These are phyloP conservation scores for Diospyros kaki DNA, from an alignment of 148 eudicot genomes.

Conservation along the genomic window DNA sequence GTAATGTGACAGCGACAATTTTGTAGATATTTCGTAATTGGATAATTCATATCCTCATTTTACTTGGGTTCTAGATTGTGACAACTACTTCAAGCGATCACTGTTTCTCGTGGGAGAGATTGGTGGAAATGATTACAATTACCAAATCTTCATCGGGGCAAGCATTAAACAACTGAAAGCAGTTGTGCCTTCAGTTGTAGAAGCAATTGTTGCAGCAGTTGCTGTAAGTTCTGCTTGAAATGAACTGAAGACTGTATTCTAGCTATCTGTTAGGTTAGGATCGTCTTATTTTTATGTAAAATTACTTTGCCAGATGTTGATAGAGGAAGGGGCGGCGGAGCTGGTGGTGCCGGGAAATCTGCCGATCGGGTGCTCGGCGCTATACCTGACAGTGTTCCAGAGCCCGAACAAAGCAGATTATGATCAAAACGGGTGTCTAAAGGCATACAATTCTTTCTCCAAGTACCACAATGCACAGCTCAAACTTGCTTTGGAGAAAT, in stretches of 20 bases:
- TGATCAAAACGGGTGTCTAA: constrained; percentile 35
- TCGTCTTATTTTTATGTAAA: background rate
- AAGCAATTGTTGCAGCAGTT: constrained; percentile 22
- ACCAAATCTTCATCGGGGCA: constrained; percentile 16
- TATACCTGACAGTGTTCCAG: constrained; percentile 16
- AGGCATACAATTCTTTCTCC: constrained; percentile 25
- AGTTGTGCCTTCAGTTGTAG: constrained; percentile 19
- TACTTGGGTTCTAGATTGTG: constrained; percentile 19
- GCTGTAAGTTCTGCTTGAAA: constrained; percentile 12
- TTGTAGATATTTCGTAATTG: no score
- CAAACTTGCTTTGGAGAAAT: constrained; percentile 9
- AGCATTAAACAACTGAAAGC: constrained; percentile 15
- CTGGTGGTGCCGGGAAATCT: constrained; percentile 34
- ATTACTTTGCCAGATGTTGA: constrained; percentile 24
- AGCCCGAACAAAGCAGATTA: constrained; percentile 18
- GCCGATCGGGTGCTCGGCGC: constrained; percentile 37
- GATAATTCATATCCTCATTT: no score
- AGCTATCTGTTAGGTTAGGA: no score
- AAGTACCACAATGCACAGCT: constrained; percentile 31
- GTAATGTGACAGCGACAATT: no score
- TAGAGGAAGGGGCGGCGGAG: constrained; percentile 33
- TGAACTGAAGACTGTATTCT: no score
- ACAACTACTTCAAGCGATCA: constrained; percentile 11
- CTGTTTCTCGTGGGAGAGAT: constrained; percentile 37
- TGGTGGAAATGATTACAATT: constrained; percentile 38